These are phyloP conservation scores for Aspergillus fijiensis DNA, from an alignment of 2,329 filamentous ascomycete genomes.

Conservation along the genomic window DNA sequence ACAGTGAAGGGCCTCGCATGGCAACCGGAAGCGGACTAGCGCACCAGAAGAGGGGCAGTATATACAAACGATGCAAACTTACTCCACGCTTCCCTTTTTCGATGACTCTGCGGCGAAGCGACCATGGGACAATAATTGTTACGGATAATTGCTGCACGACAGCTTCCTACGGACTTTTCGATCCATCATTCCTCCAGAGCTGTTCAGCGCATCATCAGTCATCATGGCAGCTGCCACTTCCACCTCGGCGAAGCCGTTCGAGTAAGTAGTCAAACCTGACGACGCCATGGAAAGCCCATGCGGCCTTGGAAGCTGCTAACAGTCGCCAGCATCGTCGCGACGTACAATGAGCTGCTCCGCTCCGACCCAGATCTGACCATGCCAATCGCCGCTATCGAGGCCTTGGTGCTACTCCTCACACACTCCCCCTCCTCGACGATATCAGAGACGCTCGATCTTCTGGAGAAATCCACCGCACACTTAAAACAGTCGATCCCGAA, in stretches of 20 bases:
- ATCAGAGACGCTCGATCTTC: slow-evolving; percentile 86
- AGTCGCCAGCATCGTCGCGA: slow-evolving; percentile 57
- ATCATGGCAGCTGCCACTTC: slow-evolving; percentile 32
- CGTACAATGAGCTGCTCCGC: slow-evolving; percentile 63
- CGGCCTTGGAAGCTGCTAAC: slow-evolving; percentile 17
- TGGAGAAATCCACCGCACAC: slow-evolving; percentile 72
- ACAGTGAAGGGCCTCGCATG: slow-evolving; percentile 26
- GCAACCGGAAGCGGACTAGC: slow-evolving; percentile 33
- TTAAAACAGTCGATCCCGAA: slow-evolving; percentile 80
- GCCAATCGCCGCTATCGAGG: slow-evolving; percentile 91
- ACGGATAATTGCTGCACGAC: slow-evolving; percentile 2
- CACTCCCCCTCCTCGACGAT: slow-evolving; percentile 79
- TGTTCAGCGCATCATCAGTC: slow-evolving; percentile 7
- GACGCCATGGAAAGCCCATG: not conserved
- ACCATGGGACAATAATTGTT: not conserved
- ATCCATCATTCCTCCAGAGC: not conserved
- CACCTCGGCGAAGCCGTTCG: slow-evolving; percentile 35
- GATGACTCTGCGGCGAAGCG: slow-evolving; percentile 22
- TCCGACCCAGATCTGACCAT: slow-evolving; percentile 85
- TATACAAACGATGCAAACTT: slow-evolving; percentile 36
- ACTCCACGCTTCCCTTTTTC: slow-evolving; percentile 21
- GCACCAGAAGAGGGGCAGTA: slow-evolving; percentile 29
- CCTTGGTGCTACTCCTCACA: slow-evolving; percentile 81
- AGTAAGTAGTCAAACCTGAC: slow-evolving; percentile 30
- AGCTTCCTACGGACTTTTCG: not conserved